Percentiles rank a stretch among this genome's conserved stretches.
Evolutionary conservation across 768 basidiomycete species (phyloP).

Genomic region (Rubroboletus satanas): DNA sequence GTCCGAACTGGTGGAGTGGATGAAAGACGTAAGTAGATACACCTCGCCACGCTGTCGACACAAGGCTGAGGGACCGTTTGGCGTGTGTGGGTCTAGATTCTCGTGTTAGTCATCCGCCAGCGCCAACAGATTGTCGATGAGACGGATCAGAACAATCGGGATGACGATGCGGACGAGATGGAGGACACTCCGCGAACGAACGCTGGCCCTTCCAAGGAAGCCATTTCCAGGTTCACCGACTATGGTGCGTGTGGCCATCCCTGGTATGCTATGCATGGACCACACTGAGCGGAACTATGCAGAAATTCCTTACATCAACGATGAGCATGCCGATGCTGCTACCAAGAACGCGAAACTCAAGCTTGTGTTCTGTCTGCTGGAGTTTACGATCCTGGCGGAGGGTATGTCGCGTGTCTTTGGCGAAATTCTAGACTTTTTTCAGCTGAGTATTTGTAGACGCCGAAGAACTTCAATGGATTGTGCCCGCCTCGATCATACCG

Average conservation of each 20-base stretch:
- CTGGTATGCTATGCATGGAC: conserved; percentile 1
- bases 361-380: conserved; percentile 76
- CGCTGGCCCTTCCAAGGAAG: conserved; percentile 59
- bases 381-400: conserved; percentile 65
- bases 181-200: conserved; percentile 26
- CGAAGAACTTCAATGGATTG: conserved; percentile 79
- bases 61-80: conserved; percentile 16
- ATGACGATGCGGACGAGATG: conserved; percentile 35
- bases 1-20: conserved; percentile 69
- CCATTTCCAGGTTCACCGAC: conserved; percentile 64
- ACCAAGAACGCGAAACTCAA: conserved; percentile 78
- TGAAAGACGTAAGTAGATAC: conserved; percentile 63
- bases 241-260: conserved; percentile 52
- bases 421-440: not conserved
- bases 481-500: conserved; percentile 69
- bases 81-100: conserved; percentile 43
- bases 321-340: conserved; percentile 73
- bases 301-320: conserved; percentile 75
- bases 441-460: conserved; percentile 40
- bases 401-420: conserved; percentile 40
- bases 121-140: conserved; percentile 60
- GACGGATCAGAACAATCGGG: conserved; percentile 44
- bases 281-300: conserved; percentile 6
- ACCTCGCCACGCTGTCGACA: conserved; percentile 17
- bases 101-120: conserved; percentile 55